These are phyloP conservation scores for Fonsecaea multimorphosa DNA, from an alignment of 2,329 filamentous ascomycete genomes.

Conservation along the genomic window DNA sequence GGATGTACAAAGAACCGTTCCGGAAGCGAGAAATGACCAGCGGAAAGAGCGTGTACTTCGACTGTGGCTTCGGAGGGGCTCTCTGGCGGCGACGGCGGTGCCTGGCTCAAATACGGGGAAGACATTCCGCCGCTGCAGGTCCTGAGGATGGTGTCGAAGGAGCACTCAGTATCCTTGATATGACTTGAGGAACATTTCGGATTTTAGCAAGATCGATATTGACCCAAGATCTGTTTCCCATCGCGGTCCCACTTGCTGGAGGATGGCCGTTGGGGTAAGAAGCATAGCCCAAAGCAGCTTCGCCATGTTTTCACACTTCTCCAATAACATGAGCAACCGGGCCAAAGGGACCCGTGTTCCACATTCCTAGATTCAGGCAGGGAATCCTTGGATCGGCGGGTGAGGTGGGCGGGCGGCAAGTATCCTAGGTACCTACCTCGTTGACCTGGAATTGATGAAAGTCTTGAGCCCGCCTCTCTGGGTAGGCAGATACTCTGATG, in stretches of 20 bases:
- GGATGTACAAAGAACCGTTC: constrained; percentile 42
- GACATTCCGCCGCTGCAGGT: constrained; percentile 28
- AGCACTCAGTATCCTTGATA: constrained; percentile 10
- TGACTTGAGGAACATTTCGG: constrained; percentile 11
- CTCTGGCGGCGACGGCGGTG: constrained; percentile 34
- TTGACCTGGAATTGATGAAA: background rate
- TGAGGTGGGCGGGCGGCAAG: background rate
- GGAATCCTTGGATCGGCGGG: background rate
- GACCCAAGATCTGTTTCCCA: constrained; percentile 15
- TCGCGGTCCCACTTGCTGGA: constrained; percentile 27
- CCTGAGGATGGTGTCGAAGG: background rate
- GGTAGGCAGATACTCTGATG: background rate
- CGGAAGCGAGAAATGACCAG: constrained; percentile 41
- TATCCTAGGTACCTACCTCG: background rate
- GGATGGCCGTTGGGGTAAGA: constrained; percentile 20
- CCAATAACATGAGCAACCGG: constrained; percentile 8
- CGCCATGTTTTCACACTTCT: constrained; percentile 5
- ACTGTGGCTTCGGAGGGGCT: constrained; percentile 39
- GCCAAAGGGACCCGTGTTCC: constrained; percentile 4
- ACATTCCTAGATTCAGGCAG: constrained; percentile 13
- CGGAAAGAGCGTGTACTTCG: constrained; percentile 47
- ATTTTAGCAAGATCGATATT: constrained; percentile 18
- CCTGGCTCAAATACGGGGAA: constrained; percentile 29
- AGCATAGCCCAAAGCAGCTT: constrained; percentile 13
- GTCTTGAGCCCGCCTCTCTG: no score